phyloP scores from a whole-genome alignment of 208 protist genomes.

The Hexamita inflata region DNA sequence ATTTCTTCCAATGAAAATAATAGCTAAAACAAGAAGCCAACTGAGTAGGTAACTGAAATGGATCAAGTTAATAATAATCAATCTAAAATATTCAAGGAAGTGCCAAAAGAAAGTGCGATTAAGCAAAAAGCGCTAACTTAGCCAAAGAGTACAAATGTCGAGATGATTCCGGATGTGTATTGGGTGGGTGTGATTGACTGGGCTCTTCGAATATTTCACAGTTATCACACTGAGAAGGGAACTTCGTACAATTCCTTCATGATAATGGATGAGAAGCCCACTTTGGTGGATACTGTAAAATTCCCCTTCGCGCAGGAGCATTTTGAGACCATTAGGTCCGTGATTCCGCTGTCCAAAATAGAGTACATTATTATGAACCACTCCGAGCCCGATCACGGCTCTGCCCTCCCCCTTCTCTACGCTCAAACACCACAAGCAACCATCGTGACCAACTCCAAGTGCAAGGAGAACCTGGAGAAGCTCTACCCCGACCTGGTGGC shows the following conservation, averaged over 20 bases:
- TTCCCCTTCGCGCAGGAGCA: neutral
- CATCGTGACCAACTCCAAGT: neutral
- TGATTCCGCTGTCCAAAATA: neutral
- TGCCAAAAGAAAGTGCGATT: too few species aligned
- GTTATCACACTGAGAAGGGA: constrained; percentile 15
- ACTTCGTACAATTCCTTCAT: constrained; percentile 18
- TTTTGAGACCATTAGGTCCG: neutral
- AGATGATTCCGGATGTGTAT: constrained; percentile 18
- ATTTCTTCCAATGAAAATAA: too few species aligned
- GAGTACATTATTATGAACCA: constrained; percentile 19
- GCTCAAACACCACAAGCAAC: neutral
- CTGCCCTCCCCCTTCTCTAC: neutral
- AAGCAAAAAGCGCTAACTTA: too few species aligned
- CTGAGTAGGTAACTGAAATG: too few species aligned
- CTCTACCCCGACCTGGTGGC: neutral
- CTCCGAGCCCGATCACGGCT: neutral
- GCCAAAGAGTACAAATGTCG: too few species aligned
- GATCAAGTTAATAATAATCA: too few species aligned
- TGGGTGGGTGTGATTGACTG: constrained; percentile 23
- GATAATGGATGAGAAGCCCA: neutral
- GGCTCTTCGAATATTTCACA: constrained; percentile 1
- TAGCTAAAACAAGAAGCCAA: too few species aligned
- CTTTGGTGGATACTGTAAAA: constrained; percentile 18
- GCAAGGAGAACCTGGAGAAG: constrained; percentile 10
- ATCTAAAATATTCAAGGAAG: too few species aligned